phyloP scores from a whole-genome alignment of 2,329 filamentous ascomycete genomes.

The Aspergillus glaucus region DNA sequence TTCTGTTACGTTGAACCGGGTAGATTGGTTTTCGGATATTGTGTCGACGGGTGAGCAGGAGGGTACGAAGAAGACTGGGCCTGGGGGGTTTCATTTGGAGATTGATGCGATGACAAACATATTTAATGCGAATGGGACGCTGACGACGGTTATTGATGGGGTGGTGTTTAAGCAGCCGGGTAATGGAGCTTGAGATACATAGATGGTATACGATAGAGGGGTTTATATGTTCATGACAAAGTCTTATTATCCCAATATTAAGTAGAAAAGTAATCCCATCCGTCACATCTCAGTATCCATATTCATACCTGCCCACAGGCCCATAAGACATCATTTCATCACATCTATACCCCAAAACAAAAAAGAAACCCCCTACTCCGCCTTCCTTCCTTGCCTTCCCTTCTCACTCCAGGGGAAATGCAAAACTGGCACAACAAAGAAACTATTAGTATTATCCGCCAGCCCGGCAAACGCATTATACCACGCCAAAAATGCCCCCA shows the following conservation, averaged over 20 bases:
- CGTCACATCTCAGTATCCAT: no score
- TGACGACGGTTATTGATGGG: constrained; percentile 35
- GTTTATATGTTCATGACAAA: no score
- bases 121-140: constrained; percentile 38
- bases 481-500: constrained; percentile 50
- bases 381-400: not conserved
- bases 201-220: no score
- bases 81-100: constrained; percentile 33
- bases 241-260: no score
- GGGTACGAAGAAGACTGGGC: constrained; percentile 35
- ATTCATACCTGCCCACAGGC: no score
- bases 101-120: constrained; percentile 37
- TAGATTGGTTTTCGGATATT: constrained; percentile 39
- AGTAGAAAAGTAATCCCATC: no score
- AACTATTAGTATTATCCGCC: constrained; percentile 45
- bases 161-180: constrained; percentile 33
- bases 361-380: no score
- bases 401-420: constrained; percentile 18
- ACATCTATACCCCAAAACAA: no score
- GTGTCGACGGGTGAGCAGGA: constrained; percentile 23
- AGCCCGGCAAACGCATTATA: constrained; percentile 52
- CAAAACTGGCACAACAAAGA: constrained; percentile 17
- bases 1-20: constrained; percentile 16
- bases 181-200: constrained; percentile 16
- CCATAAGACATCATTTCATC: no score